These are phyloP conservation scores for Paratinospora sagittata DNA, from an alignment of 164 flowering plant genomes.

Conservation along the genomic window DNA sequence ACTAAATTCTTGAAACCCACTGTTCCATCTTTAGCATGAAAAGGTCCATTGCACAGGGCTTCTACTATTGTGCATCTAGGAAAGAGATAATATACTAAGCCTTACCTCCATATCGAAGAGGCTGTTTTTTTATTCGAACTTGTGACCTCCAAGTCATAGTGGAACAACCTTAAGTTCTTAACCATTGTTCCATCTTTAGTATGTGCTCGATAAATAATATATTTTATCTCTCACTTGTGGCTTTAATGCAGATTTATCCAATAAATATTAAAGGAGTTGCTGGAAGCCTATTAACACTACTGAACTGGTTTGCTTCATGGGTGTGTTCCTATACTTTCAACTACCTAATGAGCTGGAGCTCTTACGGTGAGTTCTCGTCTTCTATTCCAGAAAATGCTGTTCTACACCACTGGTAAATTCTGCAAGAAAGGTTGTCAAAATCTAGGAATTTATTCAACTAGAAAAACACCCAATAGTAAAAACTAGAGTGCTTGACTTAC, in stretches of 20 bases:
- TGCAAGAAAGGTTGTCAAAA: not conserved
- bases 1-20: not conserved
- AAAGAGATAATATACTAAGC: no score
- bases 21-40: not conserved
- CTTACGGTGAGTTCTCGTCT: conserved; percentile 47
- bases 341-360: conserved; percentile 82
- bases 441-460: not conserved
- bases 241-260: conserved; percentile 63
- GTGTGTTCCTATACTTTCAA: conserved; percentile 74
- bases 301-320: conserved; percentile 93
- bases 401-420: no score
- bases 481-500: no score
- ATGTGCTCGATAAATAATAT: no score
- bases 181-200: no score
- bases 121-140: no score
- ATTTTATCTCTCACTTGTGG: not conserved
- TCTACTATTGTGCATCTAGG: no score
- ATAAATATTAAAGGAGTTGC: conserved; percentile 82
- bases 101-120: no score
- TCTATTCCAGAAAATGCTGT: not conserved
- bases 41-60: no score
- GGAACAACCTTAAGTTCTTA: no score
- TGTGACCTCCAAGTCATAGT: no score
- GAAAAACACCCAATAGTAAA: not conserved
- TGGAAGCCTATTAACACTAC: conserved; percentile 78